Evolutionary conservation across 2,329 filamentous ascomycete genomes (phyloP).

Genomic region (Aspergillus fumigatiaffinis): DNA sequence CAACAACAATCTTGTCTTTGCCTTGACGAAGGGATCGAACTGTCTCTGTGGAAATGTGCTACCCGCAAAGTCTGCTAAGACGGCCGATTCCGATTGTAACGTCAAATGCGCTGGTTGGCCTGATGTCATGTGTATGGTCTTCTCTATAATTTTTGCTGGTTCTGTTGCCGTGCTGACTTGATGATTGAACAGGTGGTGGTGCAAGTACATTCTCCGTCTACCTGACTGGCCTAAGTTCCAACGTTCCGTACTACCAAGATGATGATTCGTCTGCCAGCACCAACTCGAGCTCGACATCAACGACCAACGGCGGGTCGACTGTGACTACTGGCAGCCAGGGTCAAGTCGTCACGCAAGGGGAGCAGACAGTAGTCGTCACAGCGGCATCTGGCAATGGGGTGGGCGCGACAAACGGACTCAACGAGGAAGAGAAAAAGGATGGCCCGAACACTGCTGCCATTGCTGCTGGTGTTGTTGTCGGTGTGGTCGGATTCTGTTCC

Average conservation of each 20-base stretch:
- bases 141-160: neutral
- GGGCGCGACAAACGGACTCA: slow-evolving; percentile 1
- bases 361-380: slow-evolving; percentile 35
- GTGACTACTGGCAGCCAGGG: slow-evolving; percentile 7
- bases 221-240: slow-evolving; percentile 44
- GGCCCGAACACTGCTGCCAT: slow-evolving; percentile 75
- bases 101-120: slow-evolving; percentile 62
- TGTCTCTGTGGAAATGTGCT: slow-evolving; percentile 73
- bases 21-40: slow-evolving; percentile 54
- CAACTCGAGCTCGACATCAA: slow-evolving; percentile 18
- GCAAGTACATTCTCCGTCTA: slow-evolving; percentile 48
- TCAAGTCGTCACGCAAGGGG: slow-evolving; percentile 22
- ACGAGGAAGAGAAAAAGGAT: slow-evolving; percentile 21
- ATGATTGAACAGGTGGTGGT: slow-evolving; percentile 53
- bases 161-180: neutral
- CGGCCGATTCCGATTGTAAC: slow-evolving; percentile 59
- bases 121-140: slow-evolving; percentile 59
- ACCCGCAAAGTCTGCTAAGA: slow-evolving; percentile 55
- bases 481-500: slow-evolving; percentile 65
- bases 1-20: slow-evolving; percentile 58
- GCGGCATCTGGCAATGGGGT: slow-evolving; percentile 23
- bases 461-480: slow-evolving; percentile 82
- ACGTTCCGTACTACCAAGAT: slow-evolving; percentile 7
- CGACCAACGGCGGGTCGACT: slow-evolving; percentile 15
- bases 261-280: slow-evolving; percentile 22